These are phyloP conservation scores for Nicotiana tomentosiformis DNA, from an alignment of 257 asterid species.

Conservation along the genomic window DNA sequence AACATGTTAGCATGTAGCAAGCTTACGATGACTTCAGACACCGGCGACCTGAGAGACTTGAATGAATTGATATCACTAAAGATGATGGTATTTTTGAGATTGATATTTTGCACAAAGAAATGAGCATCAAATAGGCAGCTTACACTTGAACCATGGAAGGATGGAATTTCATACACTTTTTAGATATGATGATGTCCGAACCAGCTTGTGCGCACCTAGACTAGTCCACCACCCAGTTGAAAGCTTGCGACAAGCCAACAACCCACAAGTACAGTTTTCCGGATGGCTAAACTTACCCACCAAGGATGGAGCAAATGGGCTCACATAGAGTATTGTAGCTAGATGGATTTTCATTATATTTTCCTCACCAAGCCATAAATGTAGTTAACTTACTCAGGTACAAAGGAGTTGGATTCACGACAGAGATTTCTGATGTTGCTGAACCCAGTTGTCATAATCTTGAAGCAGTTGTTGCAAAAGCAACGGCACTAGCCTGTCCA, in stretches of 20 bases:
- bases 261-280: not conserved
- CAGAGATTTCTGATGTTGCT: slow-evolving; percentile 15
- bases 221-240: not conserved
- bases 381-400: not conserved
- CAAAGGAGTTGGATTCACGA: not conserved
- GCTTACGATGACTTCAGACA: not conserved
- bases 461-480: slow-evolving; percentile 59
- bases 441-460: slow-evolving; percentile 63
- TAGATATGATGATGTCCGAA: not conserved
- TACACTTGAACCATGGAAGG: not conserved
- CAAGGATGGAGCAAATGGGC: not conserved
- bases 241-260: not conserved
- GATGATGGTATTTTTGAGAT: not conserved
- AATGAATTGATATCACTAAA: not conserved
- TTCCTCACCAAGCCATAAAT: not conserved
- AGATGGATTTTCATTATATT: not conserved
- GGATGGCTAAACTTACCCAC: not conserved
- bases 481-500: slow-evolving; percentile 69
- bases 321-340: not conserved
- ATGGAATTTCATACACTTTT: not conserved
- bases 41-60: not conserved
- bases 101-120: not conserved
- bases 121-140: not conserved
- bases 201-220: not conserved
- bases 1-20: not conserved